phyloP scores from a whole-genome alignment of 108 stramenopile species.

The Hondaea fermentalgiana region DNA sequence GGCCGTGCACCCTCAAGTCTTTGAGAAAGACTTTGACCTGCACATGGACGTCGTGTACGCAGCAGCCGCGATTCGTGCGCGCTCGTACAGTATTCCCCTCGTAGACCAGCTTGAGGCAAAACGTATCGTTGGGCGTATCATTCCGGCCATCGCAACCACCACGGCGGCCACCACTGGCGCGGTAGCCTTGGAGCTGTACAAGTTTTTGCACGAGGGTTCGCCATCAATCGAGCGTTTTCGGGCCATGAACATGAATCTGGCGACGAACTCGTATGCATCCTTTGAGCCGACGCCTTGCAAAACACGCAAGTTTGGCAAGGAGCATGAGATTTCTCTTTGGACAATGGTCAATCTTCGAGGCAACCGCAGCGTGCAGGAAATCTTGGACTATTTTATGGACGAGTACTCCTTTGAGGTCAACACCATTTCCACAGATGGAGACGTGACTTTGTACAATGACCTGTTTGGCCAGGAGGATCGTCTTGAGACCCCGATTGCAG shows the following conservation, averaged over 20 bases:
- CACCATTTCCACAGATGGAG: background rate
- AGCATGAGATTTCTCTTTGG: background rate
- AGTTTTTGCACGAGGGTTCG: constrained; percentile 35
- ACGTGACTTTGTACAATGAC: background rate
- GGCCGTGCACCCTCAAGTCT: constrained; percentile 29
- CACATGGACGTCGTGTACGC: constrained; percentile 42
- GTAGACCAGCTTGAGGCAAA: constrained; percentile 27
- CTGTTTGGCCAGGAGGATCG: background rate
- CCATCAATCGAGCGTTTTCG: background rate
- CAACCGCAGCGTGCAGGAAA: background rate
- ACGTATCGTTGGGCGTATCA: constrained; percentile 35
- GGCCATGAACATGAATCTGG: background rate
- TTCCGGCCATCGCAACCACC: constrained; percentile 44
- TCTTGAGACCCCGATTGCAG: background rate
- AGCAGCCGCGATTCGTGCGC: constrained; percentile 19
- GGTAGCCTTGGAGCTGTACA: constrained; percentile 33
- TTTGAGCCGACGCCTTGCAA: background rate
- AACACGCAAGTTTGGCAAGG: background rate
- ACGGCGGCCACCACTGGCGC: constrained; percentile 36
- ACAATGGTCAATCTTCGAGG: background rate
- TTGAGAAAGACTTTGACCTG: constrained; percentile 48
- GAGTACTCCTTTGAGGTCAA: background rate
- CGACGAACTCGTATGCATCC: background rate
- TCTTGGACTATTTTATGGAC: background rate
- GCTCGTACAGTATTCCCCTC: constrained; percentile 33